Conservation (phyloP, 768 basidiomycete genomes). For the Lactifluus pinguis region DNA sequence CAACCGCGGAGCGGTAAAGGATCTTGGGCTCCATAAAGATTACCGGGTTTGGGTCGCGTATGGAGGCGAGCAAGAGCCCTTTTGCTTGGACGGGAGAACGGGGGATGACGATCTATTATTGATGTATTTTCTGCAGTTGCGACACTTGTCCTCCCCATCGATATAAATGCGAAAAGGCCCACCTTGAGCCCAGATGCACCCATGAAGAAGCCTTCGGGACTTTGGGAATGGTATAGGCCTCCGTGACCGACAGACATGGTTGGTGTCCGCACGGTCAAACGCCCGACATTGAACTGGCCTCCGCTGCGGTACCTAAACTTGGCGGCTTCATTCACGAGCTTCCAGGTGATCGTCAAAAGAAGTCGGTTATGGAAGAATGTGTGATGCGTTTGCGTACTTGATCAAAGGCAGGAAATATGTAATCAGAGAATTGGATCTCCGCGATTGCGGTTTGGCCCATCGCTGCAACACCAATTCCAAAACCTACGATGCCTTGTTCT, state of each 20-base stretch:
- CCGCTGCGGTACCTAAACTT: constrained; percentile 89
- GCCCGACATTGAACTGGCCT: constrained; percentile 73
- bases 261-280: constrained; percentile 73
- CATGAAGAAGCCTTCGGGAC: constrained; percentile 91
- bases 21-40: constrained; percentile 96
- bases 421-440: constrained; percentile 87
- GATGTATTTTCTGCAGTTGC: not conserved
- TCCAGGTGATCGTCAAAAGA: not conserved
- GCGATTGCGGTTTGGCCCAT: constrained; percentile 96
- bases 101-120: constrained; percentile 67
- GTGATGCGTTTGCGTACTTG: constrained; percentile 43
- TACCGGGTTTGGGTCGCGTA: constrained; percentile 89
- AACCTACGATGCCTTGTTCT: constrained; percentile 91
- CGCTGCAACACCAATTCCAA: constrained; percentile 82
- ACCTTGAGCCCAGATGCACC: constrained; percentile 87
- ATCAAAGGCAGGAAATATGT: constrained; percentile 92
- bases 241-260: constrained; percentile 92
- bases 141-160: not conserved
- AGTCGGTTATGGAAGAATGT: not conserved
- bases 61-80: constrained; percentile 75
- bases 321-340: constrained; percentile 93
- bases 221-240: constrained; percentile 90
- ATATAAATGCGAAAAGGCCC: not conserved
- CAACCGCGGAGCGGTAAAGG: constrained; percentile 86
- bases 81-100: constrained; percentile 95